Percentiles rank a stretch among this genome's conserved stretches.
Conservation (phyloP, 257 asterid species). For the Fraxinus americana region DNA sequence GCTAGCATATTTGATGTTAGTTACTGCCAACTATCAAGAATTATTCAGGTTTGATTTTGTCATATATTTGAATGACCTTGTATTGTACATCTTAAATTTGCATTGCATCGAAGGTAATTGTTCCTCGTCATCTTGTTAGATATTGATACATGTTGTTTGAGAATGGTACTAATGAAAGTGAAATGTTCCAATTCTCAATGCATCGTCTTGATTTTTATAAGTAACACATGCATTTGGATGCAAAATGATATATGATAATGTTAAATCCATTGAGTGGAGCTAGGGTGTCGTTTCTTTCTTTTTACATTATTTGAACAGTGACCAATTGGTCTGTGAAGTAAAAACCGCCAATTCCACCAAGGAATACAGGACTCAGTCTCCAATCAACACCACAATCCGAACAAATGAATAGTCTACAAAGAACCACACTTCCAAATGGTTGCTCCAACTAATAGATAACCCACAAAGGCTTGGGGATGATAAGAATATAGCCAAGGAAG, state of each 20-base stretch:
- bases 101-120: not conserved
- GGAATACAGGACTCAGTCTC: no score
- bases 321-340: no score
- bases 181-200: not conserved
- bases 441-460: no score
- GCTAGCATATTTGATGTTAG: conserved; percentile 30
- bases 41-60: conserved; percentile 30
- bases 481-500: no score
- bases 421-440: no score
- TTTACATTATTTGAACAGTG: no score
- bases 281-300: no score
- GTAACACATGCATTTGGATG: not conserved
- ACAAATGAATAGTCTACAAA: no score
- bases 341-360: no score
- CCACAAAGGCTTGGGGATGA: no score
- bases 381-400: no score
- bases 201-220: no score
- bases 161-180: not conserved
- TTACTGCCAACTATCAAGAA: conserved; percentile 28
- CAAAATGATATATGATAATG: not conserved
- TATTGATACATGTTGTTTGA: not conserved
- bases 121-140: not conserved
- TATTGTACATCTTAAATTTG: conserved; percentile 21
- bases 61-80: not conserved
- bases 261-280: not conserved